Percentiles rank a stretch among this genome's conserved stretches.
Evolutionary conservation across 495 filamentous ascomycete species (phyloP).

Genomic region (Lindgomyces ingoldianus): DNA sequence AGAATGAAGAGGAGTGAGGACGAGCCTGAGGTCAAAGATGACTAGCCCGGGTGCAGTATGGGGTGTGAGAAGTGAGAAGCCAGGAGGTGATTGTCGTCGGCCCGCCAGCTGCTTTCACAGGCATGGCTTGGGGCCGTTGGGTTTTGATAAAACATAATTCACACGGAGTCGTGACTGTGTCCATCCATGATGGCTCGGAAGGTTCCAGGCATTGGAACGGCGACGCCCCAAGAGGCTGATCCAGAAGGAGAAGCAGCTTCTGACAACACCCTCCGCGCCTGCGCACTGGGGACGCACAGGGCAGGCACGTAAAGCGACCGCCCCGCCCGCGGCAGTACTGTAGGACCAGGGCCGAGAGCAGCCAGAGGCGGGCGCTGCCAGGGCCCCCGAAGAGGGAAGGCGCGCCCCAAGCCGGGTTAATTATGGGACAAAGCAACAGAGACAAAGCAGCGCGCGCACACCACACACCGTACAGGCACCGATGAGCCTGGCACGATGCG

Average conservation of each 20-base stretch:
- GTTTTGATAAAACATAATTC: slow-evolving; percentile 40
- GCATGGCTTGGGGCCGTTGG: slow-evolving; percentile 39
- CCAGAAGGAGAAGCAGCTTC: slow-evolving; percentile 37
- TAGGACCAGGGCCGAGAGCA: neutral
- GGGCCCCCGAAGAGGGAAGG: neutral
- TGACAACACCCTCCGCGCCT: neutral
- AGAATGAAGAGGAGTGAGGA: neutral
- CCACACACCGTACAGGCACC: too few species aligned
- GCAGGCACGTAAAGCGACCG: slow-evolving; percentile 3
- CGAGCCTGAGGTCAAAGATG: slow-evolving; percentile 4
- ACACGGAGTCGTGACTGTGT: slow-evolving; percentile 28
- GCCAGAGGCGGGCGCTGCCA: neutral
- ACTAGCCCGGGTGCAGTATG: neutral
- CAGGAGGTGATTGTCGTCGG: slow-evolving; percentile 8
- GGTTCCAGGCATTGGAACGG: slow-evolving; percentile 35
- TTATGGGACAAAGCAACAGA: neutral
- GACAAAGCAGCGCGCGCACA: neutral
- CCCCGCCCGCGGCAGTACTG: neutral
- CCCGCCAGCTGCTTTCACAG: slow-evolving; percentile 26
- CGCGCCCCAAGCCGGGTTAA: neutral
- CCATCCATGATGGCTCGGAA: slow-evolving; percentile 31
- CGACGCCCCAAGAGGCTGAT: slow-evolving; percentile 35
- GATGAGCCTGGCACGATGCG: too few species aligned
- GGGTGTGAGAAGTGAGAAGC: neutral
- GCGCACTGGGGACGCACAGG: slow-evolving; percentile 21